A percentile compares a stretch with the other conserved stretches of the same genome.
Evolutionary conservation across 148 eudicot species (phyloP).

Genomic region (Arbutus unedo): DNA sequence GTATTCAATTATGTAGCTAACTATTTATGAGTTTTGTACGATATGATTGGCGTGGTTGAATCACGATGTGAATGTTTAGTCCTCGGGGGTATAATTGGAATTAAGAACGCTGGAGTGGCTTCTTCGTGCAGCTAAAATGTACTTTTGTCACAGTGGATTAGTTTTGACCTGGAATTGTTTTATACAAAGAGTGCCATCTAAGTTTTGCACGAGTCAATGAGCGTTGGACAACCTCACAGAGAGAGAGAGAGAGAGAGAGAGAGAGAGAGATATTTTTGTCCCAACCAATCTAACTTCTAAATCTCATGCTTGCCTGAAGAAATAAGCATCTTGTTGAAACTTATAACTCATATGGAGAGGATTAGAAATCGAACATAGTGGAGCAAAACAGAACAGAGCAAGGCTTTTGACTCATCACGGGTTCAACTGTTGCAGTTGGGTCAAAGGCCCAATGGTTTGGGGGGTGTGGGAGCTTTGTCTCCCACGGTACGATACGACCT

Average conservation of each 20-base stretch:
- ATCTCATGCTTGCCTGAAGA: too few species aligned
- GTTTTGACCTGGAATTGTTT: background rate
- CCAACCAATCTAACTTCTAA: too few species aligned
- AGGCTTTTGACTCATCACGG: too few species aligned
- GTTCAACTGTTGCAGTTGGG: too few species aligned
- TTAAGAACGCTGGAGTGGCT: background rate
- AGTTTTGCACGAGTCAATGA: slow-evolving; percentile 23
- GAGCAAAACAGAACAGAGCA: too few species aligned
- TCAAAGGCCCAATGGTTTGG: too few species aligned
- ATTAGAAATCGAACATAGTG: too few species aligned
- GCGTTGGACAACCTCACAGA: slow-evolving; percentile 32
- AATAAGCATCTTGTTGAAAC: too few species aligned
- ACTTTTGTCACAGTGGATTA: background rate
- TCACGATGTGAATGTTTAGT: background rate
- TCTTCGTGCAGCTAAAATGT: slow-evolving; percentile 1
- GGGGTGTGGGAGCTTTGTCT: too few species aligned
- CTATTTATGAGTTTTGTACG: background rate
- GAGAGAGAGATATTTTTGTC: too few species aligned
- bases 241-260: background rate
- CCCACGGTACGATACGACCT: too few species aligned
- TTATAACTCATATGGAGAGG: too few species aligned
- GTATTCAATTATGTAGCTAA: background rate
- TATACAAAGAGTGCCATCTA: background rate
- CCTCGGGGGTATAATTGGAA: slow-evolving; percentile 2
- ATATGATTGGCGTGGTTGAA: background rate